Conservation (phyloP, 176 grass and related monocot genomes). For the sorghum (Sorghum bicolor) region DNA sequence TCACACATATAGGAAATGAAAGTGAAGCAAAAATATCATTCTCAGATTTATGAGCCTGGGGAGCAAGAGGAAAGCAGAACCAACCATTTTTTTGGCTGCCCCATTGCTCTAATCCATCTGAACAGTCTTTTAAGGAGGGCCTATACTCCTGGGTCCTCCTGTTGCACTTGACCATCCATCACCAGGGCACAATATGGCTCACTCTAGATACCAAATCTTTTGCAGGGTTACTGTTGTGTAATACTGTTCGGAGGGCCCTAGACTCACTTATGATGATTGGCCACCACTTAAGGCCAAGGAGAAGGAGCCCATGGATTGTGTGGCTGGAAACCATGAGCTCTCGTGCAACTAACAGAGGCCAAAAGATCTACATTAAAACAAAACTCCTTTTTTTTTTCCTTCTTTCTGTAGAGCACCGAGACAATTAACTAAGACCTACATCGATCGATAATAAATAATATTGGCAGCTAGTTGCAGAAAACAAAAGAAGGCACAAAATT, state of each 20-base stretch:
- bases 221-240: slow-evolving; percentile 34
- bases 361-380: slow-evolving; percentile 9
- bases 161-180: slow-evolving; percentile 41
- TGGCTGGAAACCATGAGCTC: slow-evolving; percentile 41
- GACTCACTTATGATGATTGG: slow-evolving; percentile 35
- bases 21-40: slow-evolving; percentile 17
- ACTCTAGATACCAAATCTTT: slow-evolving; percentile 46
- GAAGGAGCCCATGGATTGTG: slow-evolving; percentile 42
- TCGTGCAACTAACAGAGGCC: slow-evolving; percentile 4
- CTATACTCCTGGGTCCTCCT: slow-evolving; percentile 36
- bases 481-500: background rate
- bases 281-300: slow-evolving; percentile 37
- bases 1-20: background rate
- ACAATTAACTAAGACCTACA: slow-evolving; percentile 33
- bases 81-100: slow-evolving; percentile 1
- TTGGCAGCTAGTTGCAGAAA: slow-evolving; percentile 8
- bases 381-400: background rate
- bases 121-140: slow-evolving; percentile 33
- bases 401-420: background rate
- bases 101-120: slow-evolving; percentile 40
- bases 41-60: background rate
- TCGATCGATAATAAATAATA: background rate
- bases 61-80: slow-evolving; percentile 20
- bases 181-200: slow-evolving; percentile 17
- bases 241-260: slow-evolving; percentile 36